phyloP scores from a whole-genome alignment of 2,329 filamentous ascomycete genomes.

The Biscogniauxia mediterranea region DNA sequence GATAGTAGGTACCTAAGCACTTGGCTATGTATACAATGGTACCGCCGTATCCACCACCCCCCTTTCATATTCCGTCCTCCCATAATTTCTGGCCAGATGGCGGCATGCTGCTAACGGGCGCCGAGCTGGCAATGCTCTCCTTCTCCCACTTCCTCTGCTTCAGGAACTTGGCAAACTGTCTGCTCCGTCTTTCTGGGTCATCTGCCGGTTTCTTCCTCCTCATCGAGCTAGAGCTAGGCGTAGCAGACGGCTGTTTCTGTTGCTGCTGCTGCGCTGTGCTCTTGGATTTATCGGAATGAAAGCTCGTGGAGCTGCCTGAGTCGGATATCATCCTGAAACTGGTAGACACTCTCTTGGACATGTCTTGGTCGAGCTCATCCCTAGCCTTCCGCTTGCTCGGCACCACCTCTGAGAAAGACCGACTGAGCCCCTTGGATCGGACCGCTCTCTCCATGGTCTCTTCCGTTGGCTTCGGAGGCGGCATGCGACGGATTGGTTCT shows the following conservation, averaged over 20 bases:
- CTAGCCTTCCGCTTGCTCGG: conserved; percentile 19
- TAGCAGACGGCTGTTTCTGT: background rate
- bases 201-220: conserved; percentile 10
- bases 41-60: background rate
- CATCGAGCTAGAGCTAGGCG: conserved; percentile 7
- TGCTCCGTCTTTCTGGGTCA: conserved; percentile 10
- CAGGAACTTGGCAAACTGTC: conserved; percentile 7
- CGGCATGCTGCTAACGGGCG: conserved; percentile 16
- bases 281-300: conserved; percentile 3
- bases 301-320: conserved; percentile 5
- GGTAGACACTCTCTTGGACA: conserved; percentile 13
- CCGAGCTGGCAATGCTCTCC: conserved; percentile 17
- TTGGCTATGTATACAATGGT: background rate
- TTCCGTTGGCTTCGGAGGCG: conserved; percentile 16
- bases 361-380: conserved; percentile 6
- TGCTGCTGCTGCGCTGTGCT: background rate
- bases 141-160: conserved; percentile 7
- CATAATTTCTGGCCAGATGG: conserved; percentile 21
- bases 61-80: background rate
- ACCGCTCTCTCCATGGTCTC: conserved; percentile 11
- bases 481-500: background rate
- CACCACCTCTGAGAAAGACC: conserved; percentile 19
- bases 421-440: conserved; percentile 6
- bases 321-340: conserved; percentile 7
- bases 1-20: background rate